Base-by-base conservation (phyloP, 208 protist genomes). In the Porcisia deanei region DNA sequence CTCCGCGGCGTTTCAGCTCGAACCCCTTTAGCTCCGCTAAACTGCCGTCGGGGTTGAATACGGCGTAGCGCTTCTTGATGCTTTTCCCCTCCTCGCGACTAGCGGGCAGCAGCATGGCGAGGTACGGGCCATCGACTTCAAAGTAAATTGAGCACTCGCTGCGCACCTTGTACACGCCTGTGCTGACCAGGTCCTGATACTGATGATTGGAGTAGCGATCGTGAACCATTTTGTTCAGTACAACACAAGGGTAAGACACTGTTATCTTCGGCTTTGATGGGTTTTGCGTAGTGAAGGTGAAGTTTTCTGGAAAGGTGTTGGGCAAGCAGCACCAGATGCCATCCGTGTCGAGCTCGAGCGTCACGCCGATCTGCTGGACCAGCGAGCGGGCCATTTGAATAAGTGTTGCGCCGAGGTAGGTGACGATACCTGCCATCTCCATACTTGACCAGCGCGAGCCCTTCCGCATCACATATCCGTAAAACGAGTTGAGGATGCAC, bases 401-500 rank as follows among this genome's bases (percentile, higher is more conserved):
- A 69, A 99, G 99, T n/a, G 98, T 95, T 16, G 98, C 98, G 64
- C 99, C 99, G 16, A 97, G 98, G 83, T 99, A 94, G 54, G 94
- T 97, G 45, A 99, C 98, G 67, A 99, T 98, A 76, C 99, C 99
- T 18, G 99, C 99, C 99, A 99, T 99, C 81, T 99, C 99, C 96
- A 99, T 99, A 37, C 96, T 99, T 75, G 98, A 99, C 99, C 99
- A 99, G 37, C 99, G 87, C 30, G 99, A 97, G 22, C 98, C 99
- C 55, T 96, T 97, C 34, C 99, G 94, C 99, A 99, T 99, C 57
- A 99, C 99, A 71, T 99, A 99, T 30, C 99, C 99, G 89, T 99
- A 99, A 87, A 99, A 99, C 22, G 98, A 99, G 93, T 99, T 99
- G 25, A 99, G 91, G 88, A 99, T 99, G 86, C 99, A 99, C 89